These are phyloP conservation scores for Jamesozyma hellenica DNA, from an alignment of 805 yeast species.

Conservation along the genomic window DNA sequence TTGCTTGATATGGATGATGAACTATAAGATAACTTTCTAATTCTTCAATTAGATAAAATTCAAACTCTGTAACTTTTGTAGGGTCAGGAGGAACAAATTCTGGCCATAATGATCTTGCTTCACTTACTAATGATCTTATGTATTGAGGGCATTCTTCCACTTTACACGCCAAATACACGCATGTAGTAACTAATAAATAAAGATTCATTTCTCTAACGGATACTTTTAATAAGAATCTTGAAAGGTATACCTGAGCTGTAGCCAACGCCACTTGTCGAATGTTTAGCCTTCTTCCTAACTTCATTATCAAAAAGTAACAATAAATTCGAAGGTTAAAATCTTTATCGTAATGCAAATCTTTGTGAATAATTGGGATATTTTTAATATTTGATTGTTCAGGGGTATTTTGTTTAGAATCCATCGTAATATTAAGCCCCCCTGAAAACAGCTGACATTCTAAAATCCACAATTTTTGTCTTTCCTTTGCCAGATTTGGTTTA, in stretches of 20 bases:
- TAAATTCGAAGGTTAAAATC: constrained; percentile 65
- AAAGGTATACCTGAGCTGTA: constrained; percentile 77
- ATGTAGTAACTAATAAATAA: constrained; percentile 71
- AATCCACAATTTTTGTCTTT: constrained; percentile 34
- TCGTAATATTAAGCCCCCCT: constrained; percentile 26
- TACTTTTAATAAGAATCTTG: constrained; percentile 66
- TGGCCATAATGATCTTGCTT: constrained; percentile 88
- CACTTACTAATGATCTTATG: constrained; percentile 69
- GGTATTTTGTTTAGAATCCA: constrained; percentile 22
- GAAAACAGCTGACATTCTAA: constrained; percentile 31
- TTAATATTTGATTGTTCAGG: constrained; percentile 27
- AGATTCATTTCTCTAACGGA: constrained; percentile 74
- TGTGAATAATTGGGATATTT: constrained; percentile 33
- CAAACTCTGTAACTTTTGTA: constrained; percentile 88
- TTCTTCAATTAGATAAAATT: constrained; percentile 86
- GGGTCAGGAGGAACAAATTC: constrained; percentile 87
- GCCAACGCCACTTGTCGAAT: constrained; percentile 77
- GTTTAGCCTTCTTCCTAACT: constrained; percentile 67
- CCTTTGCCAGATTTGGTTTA: constrained; percentile 42
- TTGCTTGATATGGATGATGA: constrained; percentile 65
- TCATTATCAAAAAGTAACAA: constrained; percentile 63
- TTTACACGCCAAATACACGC: constrained; percentile 83
- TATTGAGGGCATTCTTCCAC: constrained; percentile 95
- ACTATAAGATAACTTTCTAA: constrained; percentile 60
- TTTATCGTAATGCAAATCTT: constrained; percentile 31